These are phyloP conservation scores for Trichosporon coremiiforme DNA, from an alignment of 1,284 basidiomycete genomes.

Conservation along the genomic window DNA sequence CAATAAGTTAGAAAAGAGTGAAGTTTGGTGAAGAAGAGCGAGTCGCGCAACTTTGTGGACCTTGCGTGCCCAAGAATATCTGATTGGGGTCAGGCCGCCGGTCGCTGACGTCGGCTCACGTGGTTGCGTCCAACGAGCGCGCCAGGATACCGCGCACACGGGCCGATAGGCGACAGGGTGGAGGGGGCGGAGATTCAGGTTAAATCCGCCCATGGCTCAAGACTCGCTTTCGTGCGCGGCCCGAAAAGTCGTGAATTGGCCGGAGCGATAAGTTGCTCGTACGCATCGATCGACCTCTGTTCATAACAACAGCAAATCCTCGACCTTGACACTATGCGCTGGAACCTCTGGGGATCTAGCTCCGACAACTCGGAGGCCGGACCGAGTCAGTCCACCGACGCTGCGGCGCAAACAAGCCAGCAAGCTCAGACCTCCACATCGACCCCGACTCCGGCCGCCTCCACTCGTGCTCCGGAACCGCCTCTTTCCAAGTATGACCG, in stretches of 20 bases:
- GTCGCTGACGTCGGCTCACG: constrained; percentile 17
- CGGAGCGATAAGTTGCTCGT: constrained; percentile 15
- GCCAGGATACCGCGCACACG: not conserved
- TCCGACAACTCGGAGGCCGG: not conserved
- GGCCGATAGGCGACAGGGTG: not conserved
- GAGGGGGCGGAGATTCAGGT: constrained; percentile 12
- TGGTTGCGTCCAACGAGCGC: not conserved
- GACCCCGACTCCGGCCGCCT: not conserved
- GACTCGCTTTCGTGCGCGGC: constrained; percentile 10
- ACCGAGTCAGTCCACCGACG: not conserved
- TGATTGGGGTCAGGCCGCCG: constrained; percentile 14
- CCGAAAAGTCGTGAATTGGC: constrained; percentile 11
- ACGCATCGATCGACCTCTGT: not conserved
- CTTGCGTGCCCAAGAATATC: not conserved
- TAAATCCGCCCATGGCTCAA: not conserved
- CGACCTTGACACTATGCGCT: constrained; percentile 22
- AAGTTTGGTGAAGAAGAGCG: not conserved
- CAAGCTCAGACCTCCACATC: not conserved
- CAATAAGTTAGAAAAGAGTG: not conserved
- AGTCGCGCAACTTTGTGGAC: constrained; percentile 3
- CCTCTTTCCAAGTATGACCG: constrained; percentile 41
- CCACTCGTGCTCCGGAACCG: constrained; percentile 21
- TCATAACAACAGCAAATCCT: not conserved
- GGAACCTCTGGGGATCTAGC: constrained; percentile 20
- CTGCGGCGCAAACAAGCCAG: not conserved